These are phyloP conservation scores for Choiromyces venosus DNA, from an alignment of 495 filamentous ascomycete genomes.

Conservation along the genomic window DNA sequence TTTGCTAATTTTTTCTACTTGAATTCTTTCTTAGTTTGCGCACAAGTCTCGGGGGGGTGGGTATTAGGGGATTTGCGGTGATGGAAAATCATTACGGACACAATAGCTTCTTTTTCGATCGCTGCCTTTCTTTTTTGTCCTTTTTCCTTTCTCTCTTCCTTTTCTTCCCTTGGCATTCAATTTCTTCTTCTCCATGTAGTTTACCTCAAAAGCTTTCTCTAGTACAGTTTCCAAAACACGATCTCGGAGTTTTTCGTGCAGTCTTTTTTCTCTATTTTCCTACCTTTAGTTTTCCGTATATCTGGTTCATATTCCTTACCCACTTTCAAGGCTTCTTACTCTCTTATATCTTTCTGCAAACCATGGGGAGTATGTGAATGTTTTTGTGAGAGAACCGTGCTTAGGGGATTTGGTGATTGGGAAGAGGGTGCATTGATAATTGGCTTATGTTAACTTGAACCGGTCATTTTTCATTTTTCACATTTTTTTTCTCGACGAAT, in stretches of 20 bases:
- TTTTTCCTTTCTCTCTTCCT: constrained; percentile 9
- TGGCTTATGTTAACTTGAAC: not conserved
- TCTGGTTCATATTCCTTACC: not conserved
- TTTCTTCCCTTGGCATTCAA: constrained; percentile 9
- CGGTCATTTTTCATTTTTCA: not conserved
- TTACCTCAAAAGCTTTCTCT: constrained; percentile 29
- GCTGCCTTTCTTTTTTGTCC: constrained; percentile 9
- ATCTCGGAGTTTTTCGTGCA: constrained; percentile 1
- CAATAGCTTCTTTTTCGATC: constrained; percentile 20
- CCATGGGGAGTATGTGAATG: not conserved
- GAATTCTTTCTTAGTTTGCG: not conserved
- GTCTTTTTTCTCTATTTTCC: not conserved
- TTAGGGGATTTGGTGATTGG: not conserved
- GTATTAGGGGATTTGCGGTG: not conserved
- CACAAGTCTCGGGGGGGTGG: not conserved
- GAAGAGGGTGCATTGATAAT: not conserved
- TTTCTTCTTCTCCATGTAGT: constrained; percentile 30
- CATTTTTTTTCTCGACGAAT: not conserved
- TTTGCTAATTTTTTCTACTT: not conserved
- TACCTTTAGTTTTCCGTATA: not conserved
- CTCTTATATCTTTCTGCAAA: not conserved
- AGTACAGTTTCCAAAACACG: constrained; percentile 11
- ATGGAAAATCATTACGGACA: not conserved
- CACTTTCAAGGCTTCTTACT: constrained; percentile 19
- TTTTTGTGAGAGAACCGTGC: not conserved